A percentile compares a stretch with the other conserved stretches of the same genome.
Conservation (phyloP, 2,329 filamentous ascomycete genomes). For the Neocucurbitaria cava region DNA sequence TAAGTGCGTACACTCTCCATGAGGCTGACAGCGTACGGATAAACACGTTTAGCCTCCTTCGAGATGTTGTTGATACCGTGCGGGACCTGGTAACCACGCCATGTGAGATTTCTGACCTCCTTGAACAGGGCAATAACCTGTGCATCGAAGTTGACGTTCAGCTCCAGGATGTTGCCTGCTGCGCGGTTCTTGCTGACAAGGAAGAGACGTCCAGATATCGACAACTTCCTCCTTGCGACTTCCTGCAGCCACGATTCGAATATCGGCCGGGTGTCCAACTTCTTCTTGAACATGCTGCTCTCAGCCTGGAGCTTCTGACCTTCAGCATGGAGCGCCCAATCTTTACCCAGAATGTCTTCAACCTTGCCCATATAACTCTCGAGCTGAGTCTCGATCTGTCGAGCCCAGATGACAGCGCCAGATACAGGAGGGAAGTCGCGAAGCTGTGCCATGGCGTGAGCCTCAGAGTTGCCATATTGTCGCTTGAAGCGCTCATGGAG, state of each 20-base stretch:
- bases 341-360: slow-evolving; percentile 93
- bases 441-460: slow-evolving; percentile 96
- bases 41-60: slow-evolving; percentile 98
- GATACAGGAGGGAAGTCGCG: slow-evolving; percentile 95
- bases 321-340: slow-evolving; percentile 93
- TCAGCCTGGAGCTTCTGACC: slow-evolving; percentile 93
- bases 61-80: slow-evolving; percentile 95
- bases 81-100: slow-evolving; percentile 93
- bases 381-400: slow-evolving; percentile 94
- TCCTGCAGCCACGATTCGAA: slow-evolving; percentile 96
- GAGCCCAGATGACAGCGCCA: slow-evolving; percentile 96
- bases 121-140: slow-evolving; percentile 99
- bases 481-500: slow-evolving; percentile 98
- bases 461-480: slow-evolving; percentile 97
- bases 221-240: slow-evolving; percentile 85
- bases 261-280: slow-evolving; percentile 90
- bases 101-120: slow-evolving; percentile 93
- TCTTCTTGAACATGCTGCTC: slow-evolving; percentile 92
- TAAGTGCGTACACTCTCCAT: slow-evolving; percentile 99
- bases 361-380: slow-evolving; percentile 98
- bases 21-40: slow-evolving; percentile 94
- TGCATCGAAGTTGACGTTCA: slow-evolving; percentile 94
- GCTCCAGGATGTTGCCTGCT: slow-evolving; percentile 86
- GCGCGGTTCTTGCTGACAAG: slow-evolving; percentile 86
- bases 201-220: slow-evolving; percentile 91